Evolutionary conservation across 176 grass and related monocot species (phyloP).

Genomic region (Melocanna baccifera): DNA sequence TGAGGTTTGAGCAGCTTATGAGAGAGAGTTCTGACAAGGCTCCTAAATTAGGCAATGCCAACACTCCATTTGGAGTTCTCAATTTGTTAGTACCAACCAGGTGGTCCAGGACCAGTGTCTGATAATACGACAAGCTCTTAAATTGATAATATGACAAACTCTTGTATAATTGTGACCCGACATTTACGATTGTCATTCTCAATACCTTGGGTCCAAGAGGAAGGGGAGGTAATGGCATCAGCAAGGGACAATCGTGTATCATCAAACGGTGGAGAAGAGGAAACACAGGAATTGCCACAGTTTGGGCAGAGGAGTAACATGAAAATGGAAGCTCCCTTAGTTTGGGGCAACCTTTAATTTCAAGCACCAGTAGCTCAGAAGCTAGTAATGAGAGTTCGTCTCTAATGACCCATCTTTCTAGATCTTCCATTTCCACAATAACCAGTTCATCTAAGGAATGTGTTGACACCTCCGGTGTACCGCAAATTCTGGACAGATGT

Average conservation of each 20-base stretch:
- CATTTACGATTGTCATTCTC: constrained; percentile 8
- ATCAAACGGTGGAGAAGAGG: constrained; percentile 19
- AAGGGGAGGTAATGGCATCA: background rate
- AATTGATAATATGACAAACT: constrained; percentile 15
- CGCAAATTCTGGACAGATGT: constrained; percentile 25
- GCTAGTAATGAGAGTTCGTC: background rate
- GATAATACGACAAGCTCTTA: constrained; percentile 8
- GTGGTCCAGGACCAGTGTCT: constrained; percentile 6
- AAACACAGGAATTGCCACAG: background rate
- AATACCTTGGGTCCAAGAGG: constrained; percentile 24
- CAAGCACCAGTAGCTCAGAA: constrained; percentile 18
- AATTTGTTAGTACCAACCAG: background rate
- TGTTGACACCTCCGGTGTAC: constrained; percentile 1
- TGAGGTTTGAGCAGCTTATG: background rate
- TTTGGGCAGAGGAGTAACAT: background rate
- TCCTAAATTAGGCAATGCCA: constrained; percentile 11
- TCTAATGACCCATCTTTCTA: constrained; percentile 27
- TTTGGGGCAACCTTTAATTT: constrained; percentile 21
- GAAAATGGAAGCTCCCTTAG: constrained; percentile 15
- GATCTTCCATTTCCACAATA: constrained; percentile 16
- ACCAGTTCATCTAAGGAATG: constrained; percentile 17
- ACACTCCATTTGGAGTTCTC: background rate
- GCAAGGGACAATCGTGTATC: constrained; percentile 18
- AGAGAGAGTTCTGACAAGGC: constrained; percentile 6
- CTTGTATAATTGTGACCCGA: background rate